Percentiles rank a stretch among this genome's conserved stretches.
phyloP scores from a whole-genome alignment of 176 grass and related monocot species.

The Neostapfia colusana region DNA sequence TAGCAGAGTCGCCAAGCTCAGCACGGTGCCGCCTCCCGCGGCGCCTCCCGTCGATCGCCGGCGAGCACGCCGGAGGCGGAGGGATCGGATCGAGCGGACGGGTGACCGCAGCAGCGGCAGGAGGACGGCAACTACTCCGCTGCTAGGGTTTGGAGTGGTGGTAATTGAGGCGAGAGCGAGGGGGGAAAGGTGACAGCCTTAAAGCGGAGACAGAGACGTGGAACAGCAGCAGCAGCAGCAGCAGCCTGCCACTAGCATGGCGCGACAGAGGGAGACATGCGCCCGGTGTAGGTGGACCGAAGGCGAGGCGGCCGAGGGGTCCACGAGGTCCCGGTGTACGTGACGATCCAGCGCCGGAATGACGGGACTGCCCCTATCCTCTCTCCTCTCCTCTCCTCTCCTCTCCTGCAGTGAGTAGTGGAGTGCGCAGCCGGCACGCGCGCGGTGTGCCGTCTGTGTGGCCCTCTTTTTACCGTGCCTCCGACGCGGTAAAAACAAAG shows the following conservation, averaged over 20 bases:
- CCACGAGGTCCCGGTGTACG: too few relatives aligned
- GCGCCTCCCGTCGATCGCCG: constrained; percentile 31
- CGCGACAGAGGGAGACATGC: not conserved
- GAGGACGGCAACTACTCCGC: not conserved
- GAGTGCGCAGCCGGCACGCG: constrained; percentile 17
- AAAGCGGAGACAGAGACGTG: constrained; percentile 57
- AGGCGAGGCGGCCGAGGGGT: too few relatives aligned
- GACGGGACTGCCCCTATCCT: too few relatives aligned
- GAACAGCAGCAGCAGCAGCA: constrained; percentile 20
- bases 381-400: constrained; percentile 10
- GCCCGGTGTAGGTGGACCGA: not conserved
- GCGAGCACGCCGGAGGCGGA: not conserved
- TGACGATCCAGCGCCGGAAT: too few relatives aligned
- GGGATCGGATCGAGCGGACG: not conserved
- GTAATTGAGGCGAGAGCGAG: constrained; percentile 32
- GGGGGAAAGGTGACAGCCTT: constrained; percentile 73
- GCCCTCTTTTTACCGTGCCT: not conserved
- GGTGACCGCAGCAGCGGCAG: not conserved
- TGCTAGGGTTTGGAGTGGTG: constrained; percentile 21
- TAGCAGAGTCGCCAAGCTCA: not conserved
- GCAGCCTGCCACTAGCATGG: too few relatives aligned
- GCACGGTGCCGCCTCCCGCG: not conserved
- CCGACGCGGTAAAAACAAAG: too few relatives aligned
- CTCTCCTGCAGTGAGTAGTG: too few relatives aligned
- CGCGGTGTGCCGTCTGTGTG: too few relatives aligned